Base-by-base conservation (phyloP, 805 yeast species). In the Pichia heedii region DNA sequence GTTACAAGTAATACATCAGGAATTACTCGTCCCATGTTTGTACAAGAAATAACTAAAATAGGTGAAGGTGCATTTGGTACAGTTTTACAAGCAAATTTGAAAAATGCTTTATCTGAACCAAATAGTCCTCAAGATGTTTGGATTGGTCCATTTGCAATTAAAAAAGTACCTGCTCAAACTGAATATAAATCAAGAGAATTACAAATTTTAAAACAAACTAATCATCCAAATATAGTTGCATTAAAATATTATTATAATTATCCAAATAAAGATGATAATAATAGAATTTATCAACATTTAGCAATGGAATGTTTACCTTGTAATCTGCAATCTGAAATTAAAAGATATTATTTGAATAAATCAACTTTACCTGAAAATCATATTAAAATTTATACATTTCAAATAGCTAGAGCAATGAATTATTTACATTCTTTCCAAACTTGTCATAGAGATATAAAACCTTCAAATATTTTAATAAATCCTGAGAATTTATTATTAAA, bases 31-130 rank as follows among this genome's bases (percentile, higher is more conserved):
- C 75, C 78, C 42, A 84, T 84, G 90, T 65, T 77, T 30, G 74
- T 84, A 20, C 76, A 72, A 51, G 90, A 84, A 55, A 77, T 79
- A 57, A 79, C 79, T 46, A 76, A 78, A 54, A 81, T 84, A 41
- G 94, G 94, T 11, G 86, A 84, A 61, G 94, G 94, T 35, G 93
- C 93, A 5, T 84, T 84, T 56, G 94, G 94, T 33, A 82, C 86
- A 3, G 94, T 84, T 10, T 80, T 81, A 13, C 88, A 83, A 57
- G 90, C 93, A 1, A 75, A 76, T 50, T 65, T 59, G 53, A 55
- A 50, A 47, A 54, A 52, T 47, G 60, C 60, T 15, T 42, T 44
- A n/a, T 36, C 50, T 16, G 47, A 43, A 22, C 40, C 42, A 26
- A 44, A 48, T 49, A 16, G 53, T 50, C 36, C 33, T 35, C 43